Evolutionary conservation across 2,329 filamentous ascomycete species (phyloP).

Genomic region (Nectriaceae sp.): DNA sequence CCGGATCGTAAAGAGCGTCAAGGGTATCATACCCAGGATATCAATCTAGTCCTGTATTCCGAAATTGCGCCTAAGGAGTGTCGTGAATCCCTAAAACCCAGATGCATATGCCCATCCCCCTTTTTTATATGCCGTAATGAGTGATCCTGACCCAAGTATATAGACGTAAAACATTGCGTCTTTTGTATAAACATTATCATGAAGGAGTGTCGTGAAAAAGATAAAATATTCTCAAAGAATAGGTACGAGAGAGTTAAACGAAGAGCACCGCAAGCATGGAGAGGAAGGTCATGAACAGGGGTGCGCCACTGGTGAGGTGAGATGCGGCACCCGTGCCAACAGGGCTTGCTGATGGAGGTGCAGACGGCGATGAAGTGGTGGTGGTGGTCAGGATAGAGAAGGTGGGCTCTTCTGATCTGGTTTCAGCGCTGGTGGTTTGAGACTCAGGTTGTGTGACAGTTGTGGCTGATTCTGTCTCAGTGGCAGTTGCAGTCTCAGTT

Average conservation of each 20-base stretch:
- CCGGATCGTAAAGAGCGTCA: constrained; percentile 22
- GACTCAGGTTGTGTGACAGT: neutral
- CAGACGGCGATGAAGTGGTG: constrained; percentile 1
- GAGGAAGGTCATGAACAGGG: constrained; percentile 19
- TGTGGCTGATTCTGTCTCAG: constrained; percentile 5
- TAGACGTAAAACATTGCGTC: constrained; percentile 17
- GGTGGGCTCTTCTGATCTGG: neutral
- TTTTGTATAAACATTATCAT: constrained; percentile 20
- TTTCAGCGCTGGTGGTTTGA: neutral
- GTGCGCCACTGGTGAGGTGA: constrained; percentile 17
- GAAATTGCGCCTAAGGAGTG: constrained; percentile 27
- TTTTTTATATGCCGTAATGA: constrained; percentile 18
- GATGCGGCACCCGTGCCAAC: constrained; percentile 19
- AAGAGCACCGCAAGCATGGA: constrained; percentile 22
- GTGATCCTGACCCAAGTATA: constrained; percentile 18
- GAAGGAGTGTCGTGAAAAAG: constrained; percentile 29
- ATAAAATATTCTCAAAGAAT: constrained; percentile 2
- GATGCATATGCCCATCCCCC: constrained; percentile 5
- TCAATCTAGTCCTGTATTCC: constrained; percentile 16
- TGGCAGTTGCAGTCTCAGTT: neutral
- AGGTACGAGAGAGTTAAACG: constrained; percentile 19
- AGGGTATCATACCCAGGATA: constrained; percentile 22
- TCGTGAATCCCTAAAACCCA: constrained; percentile 6
- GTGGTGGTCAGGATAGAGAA: constrained; percentile 1
- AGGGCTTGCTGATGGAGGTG: constrained; percentile 14